Conservation (phyloP, 306 rosid genomes). For the Begonia peltatifolia region DNA sequence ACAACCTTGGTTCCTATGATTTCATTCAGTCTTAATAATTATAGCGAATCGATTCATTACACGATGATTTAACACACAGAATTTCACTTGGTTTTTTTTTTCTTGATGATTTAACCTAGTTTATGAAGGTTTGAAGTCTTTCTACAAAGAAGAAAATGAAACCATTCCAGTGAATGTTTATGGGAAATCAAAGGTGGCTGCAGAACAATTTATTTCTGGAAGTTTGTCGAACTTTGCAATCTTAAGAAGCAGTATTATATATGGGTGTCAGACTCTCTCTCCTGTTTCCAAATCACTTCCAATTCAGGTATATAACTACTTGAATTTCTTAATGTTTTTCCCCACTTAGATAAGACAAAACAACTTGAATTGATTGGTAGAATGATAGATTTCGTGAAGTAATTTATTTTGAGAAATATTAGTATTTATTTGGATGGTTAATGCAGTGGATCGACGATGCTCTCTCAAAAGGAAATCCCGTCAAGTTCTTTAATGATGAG, state of each 20-base stretch:
- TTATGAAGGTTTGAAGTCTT: slow-evolving; percentile 80
- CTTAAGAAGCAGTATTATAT: slow-evolving; percentile 91
- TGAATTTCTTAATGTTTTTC: no score
- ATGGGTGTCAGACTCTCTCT: slow-evolving; percentile 75
- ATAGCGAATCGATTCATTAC: no score
- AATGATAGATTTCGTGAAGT: no score
- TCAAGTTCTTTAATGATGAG: slow-evolving; percentile 69
- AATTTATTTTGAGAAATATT: no score
- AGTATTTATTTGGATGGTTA: background rate
- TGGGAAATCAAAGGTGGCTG: slow-evolving; percentile 76
- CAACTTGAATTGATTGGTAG: no score
- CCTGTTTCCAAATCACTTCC: slow-evolving; percentile 92
- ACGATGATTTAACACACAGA: no score
- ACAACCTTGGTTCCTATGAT: no score
- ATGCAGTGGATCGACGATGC: slow-evolving; percentile 73
- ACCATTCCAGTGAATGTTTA: slow-evolving; percentile 59
- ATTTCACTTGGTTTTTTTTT: background rate
- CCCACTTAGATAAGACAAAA: background rate
- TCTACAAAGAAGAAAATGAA: slow-evolving; percentile 75
- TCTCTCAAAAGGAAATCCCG: slow-evolving; percentile 46
- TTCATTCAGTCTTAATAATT: no score
- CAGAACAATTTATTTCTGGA: slow-evolving; percentile 58
- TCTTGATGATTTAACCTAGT: slow-evolving; percentile 23
- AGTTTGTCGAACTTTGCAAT: slow-evolving; percentile 56
- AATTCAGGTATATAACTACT: slow-evolving; percentile 42